Base-by-base conservation (phyloP, 1,139 yeast genomes). In the Taphrina sp. region DNA sequence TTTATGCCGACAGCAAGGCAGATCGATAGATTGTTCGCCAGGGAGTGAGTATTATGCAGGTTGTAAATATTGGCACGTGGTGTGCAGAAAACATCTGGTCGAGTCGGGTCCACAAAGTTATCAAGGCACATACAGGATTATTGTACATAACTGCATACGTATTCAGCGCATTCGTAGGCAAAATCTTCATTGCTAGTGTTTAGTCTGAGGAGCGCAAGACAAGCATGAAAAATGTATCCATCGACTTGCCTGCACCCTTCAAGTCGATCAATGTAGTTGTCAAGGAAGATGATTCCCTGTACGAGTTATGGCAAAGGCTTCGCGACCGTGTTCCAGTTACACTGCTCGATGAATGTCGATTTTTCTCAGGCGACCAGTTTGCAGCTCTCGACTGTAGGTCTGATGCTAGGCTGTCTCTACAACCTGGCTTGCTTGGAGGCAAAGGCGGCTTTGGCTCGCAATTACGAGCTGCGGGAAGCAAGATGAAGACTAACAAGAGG, bases 381-480 rank as follows among this genome's bases (percentile, higher is more conserved):
- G 37, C 7, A 16, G 37, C 7, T 12, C 37, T 34, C 37, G 14
- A 12, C 7, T 7, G 31, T 7, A 7, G 31, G 31, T 12, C n/a
- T 28, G 37, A 16, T 16, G 14, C 16, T 5, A 8, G 14, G 7
- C 37, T 34, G 37, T 5, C 63, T 46, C 33, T 60, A 14, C 62
- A 66, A 16, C 58, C 68, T 1, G 63, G 68, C n/a, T 57, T 75
- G 42, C 68, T 72, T 52, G 80, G 80, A 14, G 80, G 81, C 20
- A 76, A 76, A 65, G 80, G 80, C 33, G 80, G 80, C 2, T 74
- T 76, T 64, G 80, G 79, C 1, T 69, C 74, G 22, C 67, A 72
- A 64, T 64, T 76, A 51, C 69, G 72, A 35, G 73, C 74, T 2
- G 72, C 71, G 47, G 77, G 74, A 2, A 70, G 70, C 8, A 63